phyloP scores from a whole-genome alignment of 306 rosid genomes.

The Rosa chinensis region DNA sequence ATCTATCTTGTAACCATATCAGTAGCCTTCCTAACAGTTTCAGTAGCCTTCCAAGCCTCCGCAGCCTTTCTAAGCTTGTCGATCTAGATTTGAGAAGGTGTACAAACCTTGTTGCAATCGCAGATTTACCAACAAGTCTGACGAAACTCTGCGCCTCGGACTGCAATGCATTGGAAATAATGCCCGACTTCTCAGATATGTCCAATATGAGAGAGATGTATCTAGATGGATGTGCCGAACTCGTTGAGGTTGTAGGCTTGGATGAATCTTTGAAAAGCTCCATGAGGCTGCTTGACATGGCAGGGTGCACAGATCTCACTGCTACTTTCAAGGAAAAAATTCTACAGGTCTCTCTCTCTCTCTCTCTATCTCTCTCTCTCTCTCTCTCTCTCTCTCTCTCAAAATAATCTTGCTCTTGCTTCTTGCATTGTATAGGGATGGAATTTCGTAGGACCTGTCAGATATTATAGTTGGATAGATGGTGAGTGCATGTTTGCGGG shows the following conservation, averaged over 20 bases:
- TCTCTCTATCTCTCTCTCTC: not conserved
- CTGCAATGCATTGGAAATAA: constrained; percentile 12
- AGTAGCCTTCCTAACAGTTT: not conserved
- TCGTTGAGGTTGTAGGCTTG: not conserved
- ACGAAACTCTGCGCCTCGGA: not conserved
- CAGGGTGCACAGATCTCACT: constrained; percentile 8
- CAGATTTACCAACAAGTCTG: constrained; percentile 12
- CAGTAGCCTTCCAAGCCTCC: not conserved
- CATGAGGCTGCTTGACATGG: not conserved
- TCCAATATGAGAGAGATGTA: not conserved
- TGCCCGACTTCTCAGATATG: constrained; percentile 9
- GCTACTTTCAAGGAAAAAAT: constrained; percentile 8
- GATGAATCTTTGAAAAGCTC: not conserved
- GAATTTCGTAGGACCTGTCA: no score
- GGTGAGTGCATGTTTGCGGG: no score
- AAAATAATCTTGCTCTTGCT: not conserved
- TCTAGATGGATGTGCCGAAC: constrained; percentile 6
- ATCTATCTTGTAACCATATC: not conserved
- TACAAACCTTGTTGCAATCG: not conserved
- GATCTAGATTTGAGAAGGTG: not conserved
- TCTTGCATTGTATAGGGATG: constrained; percentile 13
- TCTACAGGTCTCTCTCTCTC: constrained; percentile 18
- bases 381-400: no score
- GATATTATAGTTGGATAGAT: no score
- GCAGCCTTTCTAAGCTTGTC: not conserved